A percentile compares a stretch with the other conserved stretches of the same genome.
Conservation (phyloP, 768 basidiomycete species). For the Phaeotremella fagi region DNA sequence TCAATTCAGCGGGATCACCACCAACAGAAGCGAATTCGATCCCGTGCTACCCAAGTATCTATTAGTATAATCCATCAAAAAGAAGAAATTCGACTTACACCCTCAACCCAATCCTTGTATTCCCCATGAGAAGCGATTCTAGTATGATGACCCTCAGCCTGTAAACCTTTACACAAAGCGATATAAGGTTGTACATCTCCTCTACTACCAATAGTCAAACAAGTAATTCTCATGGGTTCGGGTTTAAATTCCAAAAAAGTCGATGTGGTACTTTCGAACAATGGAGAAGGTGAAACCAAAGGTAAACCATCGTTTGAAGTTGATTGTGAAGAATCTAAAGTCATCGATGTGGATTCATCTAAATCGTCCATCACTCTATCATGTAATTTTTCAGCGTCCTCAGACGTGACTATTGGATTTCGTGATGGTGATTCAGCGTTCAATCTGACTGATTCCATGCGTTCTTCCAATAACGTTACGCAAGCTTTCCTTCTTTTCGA, state of each 20-base stretch:
- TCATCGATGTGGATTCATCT: conserved; percentile 53
- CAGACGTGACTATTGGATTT: conserved; percentile 1
- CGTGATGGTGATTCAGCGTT: conserved; percentile 45
- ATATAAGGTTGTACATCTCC: conserved; percentile 99
- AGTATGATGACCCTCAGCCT: conserved; percentile 65
- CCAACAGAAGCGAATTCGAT: conserved; percentile 93
- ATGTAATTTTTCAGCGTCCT: conserved; percentile 51
- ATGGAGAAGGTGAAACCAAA: conserved; percentile 53
- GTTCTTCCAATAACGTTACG: conserved; percentile 66
- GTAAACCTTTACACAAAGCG: conserved; percentile 73
- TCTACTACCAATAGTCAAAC: conserved; percentile 90
- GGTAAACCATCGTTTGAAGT: conserved; percentile 13
- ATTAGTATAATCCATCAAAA: neutral
- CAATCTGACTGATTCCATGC: conserved; percentile 67
- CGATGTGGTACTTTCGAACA: conserved; percentile 94
- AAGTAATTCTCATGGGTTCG: conserved; percentile 79
- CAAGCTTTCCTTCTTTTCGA: conserved; percentile 76
- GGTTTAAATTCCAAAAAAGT: conserved; percentile 98
- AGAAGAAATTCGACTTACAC: conserved; percentile 56
- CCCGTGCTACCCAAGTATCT: conserved; percentile 61
- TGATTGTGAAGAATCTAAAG: no score
- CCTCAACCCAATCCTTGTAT: conserved; percentile 91
- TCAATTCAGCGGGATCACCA: conserved; percentile 93
- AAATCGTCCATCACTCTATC: conserved; percentile 81
- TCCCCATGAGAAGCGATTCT: conserved; percentile 94